Conservation (phyloP, 1,139 yeast genomes). For the Pichia sp. region DNA sequence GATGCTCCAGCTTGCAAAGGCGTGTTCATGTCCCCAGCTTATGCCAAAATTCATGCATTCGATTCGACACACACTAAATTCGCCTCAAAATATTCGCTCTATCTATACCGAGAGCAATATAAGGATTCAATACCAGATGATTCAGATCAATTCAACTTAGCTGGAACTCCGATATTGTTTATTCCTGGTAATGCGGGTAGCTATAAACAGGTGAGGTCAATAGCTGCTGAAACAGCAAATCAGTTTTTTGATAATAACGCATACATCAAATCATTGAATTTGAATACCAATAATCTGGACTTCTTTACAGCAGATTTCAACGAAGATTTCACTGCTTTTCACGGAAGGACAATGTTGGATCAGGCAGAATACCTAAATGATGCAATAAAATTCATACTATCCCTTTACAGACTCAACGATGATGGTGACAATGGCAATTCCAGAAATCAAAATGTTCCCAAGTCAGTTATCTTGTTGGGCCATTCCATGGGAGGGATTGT, state of each 20-base stretch:
- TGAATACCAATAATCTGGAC: slow-evolving; percentile 50
- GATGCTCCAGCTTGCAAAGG: slow-evolving; percentile 43
- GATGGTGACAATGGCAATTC: slow-evolving; percentile 26
- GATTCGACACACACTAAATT: slow-evolving; percentile 66
- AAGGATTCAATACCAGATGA: slow-evolving; percentile 53
- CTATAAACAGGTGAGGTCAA: slow-evolving; percentile 80
- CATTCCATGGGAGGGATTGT: slow-evolving; percentile 99
- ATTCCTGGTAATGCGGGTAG: slow-evolving; percentile 98
- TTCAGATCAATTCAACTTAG: slow-evolving; percentile 38
- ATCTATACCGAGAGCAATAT: slow-evolving; percentile 73
- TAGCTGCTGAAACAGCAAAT: slow-evolving; percentile 75
- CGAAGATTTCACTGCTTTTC: slow-evolving; percentile 95
- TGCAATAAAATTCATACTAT: slow-evolving; percentile 71
- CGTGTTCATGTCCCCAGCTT: slow-evolving; percentile 73
- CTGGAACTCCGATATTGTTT: slow-evolving; percentile 84
- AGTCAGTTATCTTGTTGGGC: slow-evolving; percentile 74
- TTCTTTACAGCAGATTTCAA: slow-evolving; percentile 90
- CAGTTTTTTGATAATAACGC: slow-evolving; percentile 39
- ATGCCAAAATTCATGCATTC: slow-evolving; percentile 67
- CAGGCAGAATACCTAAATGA: slow-evolving; percentile 93
- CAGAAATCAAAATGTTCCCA: slow-evolving; percentile 44
- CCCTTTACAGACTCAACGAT: slow-evolving; percentile 44
- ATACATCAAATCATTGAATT: slow-evolving; percentile 14
- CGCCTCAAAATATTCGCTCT: slow-evolving; percentile 76
- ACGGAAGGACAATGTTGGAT: slow-evolving; percentile 87